A percentile compares a stretch with the other conserved stretches of the same genome.
These are phyloP conservation scores for Echria macrotheca DNA, from an alignment of 495 filamentous ascomycete species.

Conservation along the genomic window DNA sequence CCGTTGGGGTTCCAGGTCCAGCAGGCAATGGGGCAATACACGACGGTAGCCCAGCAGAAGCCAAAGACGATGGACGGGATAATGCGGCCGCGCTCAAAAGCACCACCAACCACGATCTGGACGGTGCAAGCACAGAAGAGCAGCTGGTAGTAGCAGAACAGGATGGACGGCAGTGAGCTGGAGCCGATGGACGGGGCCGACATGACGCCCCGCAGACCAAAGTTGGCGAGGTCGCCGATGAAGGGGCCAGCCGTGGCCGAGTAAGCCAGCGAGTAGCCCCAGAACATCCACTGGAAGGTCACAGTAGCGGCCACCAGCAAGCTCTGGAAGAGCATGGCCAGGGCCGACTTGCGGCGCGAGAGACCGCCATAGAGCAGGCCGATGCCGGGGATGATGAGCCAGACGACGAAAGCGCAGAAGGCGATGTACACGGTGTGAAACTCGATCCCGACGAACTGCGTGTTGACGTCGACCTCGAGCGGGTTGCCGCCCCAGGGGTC, in stretches of 20 bases:
- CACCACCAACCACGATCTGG: constrained; percentile 23
- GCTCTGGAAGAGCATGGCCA: constrained; percentile 81
- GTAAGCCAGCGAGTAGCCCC: constrained; percentile 90
- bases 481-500: constrained; percentile 11
- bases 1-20: constrained; percentile 87
- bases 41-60: constrained; percentile 80
- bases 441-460: constrained; percentile 7
- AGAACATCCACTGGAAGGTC: constrained; percentile 89
- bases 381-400: constrained; percentile 64
- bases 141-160: constrained; percentile 64
- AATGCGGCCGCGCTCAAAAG: constrained; percentile 68
- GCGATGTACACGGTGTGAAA: constrained; percentile 8
- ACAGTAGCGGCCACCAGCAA: constrained; percentile 49
- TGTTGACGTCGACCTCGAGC: constrained; percentile 12
- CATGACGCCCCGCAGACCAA: constrained; percentile 30
- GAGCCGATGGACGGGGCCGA: constrained; percentile 22
- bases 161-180: constrained; percentile 73
- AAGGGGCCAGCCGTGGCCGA: constrained; percentile 75
- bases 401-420: constrained; percentile 8
- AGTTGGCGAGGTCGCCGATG: constrained; percentile 82
- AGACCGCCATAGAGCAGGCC: constrained; percentile 96
- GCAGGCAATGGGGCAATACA: constrained; percentile 79
- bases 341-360: constrained; percentile 84
- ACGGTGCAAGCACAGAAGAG: constrained; percentile 15
- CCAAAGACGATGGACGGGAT: constrained; percentile 81